phyloP scores from a whole-genome alignment of 2,329 filamentous ascomycete species.

The Akanthomyces muscarius region DNA sequence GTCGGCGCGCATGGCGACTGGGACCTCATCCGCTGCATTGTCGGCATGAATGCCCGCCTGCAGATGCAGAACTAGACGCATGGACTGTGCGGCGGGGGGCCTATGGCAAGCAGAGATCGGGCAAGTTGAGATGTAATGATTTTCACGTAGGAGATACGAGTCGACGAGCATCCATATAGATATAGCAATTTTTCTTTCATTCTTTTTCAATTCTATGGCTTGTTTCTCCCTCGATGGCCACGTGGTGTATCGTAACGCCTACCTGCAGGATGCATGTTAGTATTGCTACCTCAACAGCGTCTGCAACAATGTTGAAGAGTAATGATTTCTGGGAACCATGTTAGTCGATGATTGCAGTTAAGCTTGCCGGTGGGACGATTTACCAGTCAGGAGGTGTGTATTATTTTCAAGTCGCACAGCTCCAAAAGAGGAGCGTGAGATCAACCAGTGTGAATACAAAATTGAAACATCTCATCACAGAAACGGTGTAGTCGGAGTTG shows the following conservation, averaged over 20 bases:
- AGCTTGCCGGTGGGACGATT: slow-evolving; percentile 26
- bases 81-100: background rate
- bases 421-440: slow-evolving; percentile 35
- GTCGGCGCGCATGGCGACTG: slow-evolving; percentile 83
- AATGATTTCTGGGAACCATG: background rate
- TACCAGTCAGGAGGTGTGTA: slow-evolving; percentile 51
- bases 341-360: background rate
- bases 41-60: slow-evolving; percentile 81
- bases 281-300: slow-evolving; percentile 3
- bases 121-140: background rate
- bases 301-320: background rate
- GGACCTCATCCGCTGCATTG: slow-evolving; percentile 81
- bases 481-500: slow-evolving; percentile 21
- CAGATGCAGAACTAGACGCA: slow-evolving; percentile 41
- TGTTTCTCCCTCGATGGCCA: background rate
- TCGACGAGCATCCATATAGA: background rate
- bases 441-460: slow-evolving; percentile 61
- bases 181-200: slow-evolving; percentile 10
- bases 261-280: slow-evolving; percentile 8
- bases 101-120: background rate
- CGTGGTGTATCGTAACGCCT: background rate
- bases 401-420: slow-evolving; percentile 48
- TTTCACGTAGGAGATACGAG: background rate
- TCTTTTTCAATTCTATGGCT: background rate
- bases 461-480: slow-evolving; percentile 45